Evolutionary conservation across 2,329 filamentous ascomycete species (phyloP).

Genomic region (Colletotrichum coccodes): DNA sequence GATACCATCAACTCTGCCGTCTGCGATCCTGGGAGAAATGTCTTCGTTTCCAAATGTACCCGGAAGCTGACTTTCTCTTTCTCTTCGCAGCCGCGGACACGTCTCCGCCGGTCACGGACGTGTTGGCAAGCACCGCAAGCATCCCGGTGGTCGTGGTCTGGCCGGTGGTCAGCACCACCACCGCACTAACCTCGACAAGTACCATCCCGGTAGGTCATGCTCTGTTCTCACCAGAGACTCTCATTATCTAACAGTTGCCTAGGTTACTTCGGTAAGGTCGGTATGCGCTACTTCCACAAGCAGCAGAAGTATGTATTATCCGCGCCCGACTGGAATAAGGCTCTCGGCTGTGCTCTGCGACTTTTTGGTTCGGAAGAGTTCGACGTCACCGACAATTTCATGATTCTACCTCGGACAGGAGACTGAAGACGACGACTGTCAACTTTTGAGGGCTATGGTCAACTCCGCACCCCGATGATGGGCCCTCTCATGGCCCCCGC

Average conservation of each 20-base stretch:
- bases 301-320: constrained; percentile 68
- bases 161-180: constrained; percentile 99
- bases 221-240: rapidly evolving
- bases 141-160: constrained; percentile 83
- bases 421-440: too few relatives aligned
- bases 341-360: constrained; percentile 15
- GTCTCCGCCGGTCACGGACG: constrained; percentile 98
- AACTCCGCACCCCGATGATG: too few relatives aligned
- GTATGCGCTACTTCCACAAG: constrained; percentile 98
- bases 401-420: too few relatives aligned
- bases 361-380: not conserved
- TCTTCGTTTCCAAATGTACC: constrained; percentile 10
- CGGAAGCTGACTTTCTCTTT: constrained; percentile 37
- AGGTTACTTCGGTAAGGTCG: constrained; percentile 99
- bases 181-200: constrained; percentile 85
- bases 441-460: too few relatives aligned
- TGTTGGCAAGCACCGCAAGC: constrained; percentile 99
- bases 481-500: not conserved
- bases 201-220: constrained; percentile 59
- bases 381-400: not conserved
- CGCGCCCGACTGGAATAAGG: not conserved
- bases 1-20: constrained; percentile 5
- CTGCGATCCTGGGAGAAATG: constrained; percentile 17
- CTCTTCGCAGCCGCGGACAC: constrained; percentile 82
- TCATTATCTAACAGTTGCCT: constrained; percentile 83